Base-by-base conservation (phyloP, 1,139 yeast species). In the Candida sp. region DNA sequence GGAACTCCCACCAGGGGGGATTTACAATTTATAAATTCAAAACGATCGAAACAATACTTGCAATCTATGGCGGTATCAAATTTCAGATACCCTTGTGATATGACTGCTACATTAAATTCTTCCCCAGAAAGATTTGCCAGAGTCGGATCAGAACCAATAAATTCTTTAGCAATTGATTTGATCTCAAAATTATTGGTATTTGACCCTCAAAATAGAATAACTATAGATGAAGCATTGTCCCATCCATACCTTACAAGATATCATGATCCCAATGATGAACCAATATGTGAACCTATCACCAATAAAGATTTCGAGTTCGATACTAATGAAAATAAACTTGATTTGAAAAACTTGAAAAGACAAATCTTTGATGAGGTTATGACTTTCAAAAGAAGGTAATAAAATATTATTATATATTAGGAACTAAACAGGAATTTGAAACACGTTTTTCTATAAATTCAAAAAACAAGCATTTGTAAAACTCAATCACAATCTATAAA, bases 1-100 rank as follows among this genome's bases (percentile, higher is more conserved):
- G 99, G 99, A 1, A 87, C 97, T 1, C 99, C 99, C 4, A 72
- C 79, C 35, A 82, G 81, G 68, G 93, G 85, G 51, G 97, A 89
- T 57, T 81, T 87, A 63, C 77, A 78, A 56, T 82, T 87, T 48
- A 86, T 93, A 55, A 88, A 87, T 63, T 82, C 89, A 48, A 79
- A 81, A 54, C 76, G 97, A 37, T 98, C 98, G 0, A 76, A 95
- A 46, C 95, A 87, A 54, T 93, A 93, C 64, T 85, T 93, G 45
- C 72, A 84, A 40, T 75, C 88, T 22, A 74, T 89, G 50, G 95
- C 95, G 35, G 11, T 19, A 5, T 36, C 38, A 4, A 22, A 4
- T 9, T 22, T 5, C 25, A 23, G 29, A 8, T 51, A 39, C 38
- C 38, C 35, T 9, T 35, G 40, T 8, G 47, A 51, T 29, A 41